phyloP scores from a whole-genome alignment of 352 stramenopile genomes.

The Aphanomyces astaci region DNA sequence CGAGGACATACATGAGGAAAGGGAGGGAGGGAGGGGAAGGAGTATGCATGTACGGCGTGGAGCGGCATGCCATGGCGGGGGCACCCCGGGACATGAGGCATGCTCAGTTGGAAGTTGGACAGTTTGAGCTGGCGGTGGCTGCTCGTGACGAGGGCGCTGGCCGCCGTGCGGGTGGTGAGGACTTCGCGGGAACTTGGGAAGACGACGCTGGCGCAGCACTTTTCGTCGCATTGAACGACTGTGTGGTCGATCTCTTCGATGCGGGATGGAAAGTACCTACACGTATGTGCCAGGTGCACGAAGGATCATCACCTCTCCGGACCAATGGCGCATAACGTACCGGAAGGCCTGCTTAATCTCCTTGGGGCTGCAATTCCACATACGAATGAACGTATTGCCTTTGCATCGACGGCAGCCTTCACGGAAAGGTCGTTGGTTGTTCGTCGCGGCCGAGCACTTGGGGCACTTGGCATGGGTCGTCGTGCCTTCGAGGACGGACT shows the following conservation, averaged over 20 bases:
- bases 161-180: slow-evolving; percentile 48
- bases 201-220: slow-evolving; percentile 47
- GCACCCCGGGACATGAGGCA: slow-evolving; percentile 83
- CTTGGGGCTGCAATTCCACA: slow-evolving; percentile 60
- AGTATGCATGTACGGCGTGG: slow-evolving; percentile 28
- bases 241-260: slow-evolving; percentile 72
- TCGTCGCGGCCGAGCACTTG: slow-evolving; percentile 67
- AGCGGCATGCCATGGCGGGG: slow-evolving; percentile 74
- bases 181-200: slow-evolving; percentile 65
- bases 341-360: slow-evolving; percentile 59
- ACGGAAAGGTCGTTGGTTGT: slow-evolving; percentile 75
- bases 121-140: slow-evolving; percentile 58
- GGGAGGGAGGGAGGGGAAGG: no score
- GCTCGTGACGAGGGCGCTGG: slow-evolving; percentile 42
- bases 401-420: slow-evolving; percentile 81
- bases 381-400: slow-evolving; percentile 47
- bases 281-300: background rate
- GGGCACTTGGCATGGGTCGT: slow-evolving; percentile 71
- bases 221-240: slow-evolving; percentile 52
- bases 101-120: slow-evolving; percentile 79
- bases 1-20: background rate
- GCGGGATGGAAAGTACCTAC: slow-evolving; percentile 29
- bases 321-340: slow-evolving; percentile 35
- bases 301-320: background rate
- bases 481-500: slow-evolving; percentile 32